phyloP scores from a whole-genome alignment of 2,329 filamentous ascomycete species.

The Thelonectria olida region DNA sequence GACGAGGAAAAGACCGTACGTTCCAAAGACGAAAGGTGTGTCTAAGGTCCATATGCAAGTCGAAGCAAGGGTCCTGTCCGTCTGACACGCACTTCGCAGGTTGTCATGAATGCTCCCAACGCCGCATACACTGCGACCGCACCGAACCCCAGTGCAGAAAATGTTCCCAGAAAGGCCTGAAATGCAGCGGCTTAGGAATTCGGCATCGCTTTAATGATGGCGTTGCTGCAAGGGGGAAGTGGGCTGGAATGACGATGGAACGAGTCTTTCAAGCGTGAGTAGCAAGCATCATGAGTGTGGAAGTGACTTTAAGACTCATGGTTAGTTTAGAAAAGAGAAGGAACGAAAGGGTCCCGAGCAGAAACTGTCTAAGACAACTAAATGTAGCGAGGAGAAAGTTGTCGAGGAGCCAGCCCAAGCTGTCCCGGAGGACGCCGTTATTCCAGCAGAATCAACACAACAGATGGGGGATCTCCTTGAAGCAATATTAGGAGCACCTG shows the following conservation, averaged over 20 bases:
- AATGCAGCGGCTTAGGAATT: constrained; percentile 36
- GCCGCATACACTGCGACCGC: constrained; percentile 38
- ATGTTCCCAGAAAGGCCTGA: constrained; percentile 32
- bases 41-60: neutral
- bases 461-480: neutral
- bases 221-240: constrained; percentile 37
- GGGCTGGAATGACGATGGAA: constrained; percentile 39
- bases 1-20: constrained; percentile 37
- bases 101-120: constrained; percentile 37
- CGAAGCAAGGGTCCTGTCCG: neutral
- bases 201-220: constrained; percentile 39
- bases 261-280: constrained; percentile 33
- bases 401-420: neutral
- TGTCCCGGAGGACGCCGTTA: neutral
- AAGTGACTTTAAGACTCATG: neutral
- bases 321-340: neutral
- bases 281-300: accelerated
- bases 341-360: neutral
- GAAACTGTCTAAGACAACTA: neutral
- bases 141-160: constrained; percentile 33
- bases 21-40: constrained; percentile 38
- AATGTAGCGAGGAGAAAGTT: neutral
- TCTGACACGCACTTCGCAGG: constrained; percentile 13
- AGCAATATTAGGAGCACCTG: neutral
- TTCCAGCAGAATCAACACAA: neutral